Conservation (phyloP, 257 asterid species). For the Jacaranda mimosifolia region DNA sequence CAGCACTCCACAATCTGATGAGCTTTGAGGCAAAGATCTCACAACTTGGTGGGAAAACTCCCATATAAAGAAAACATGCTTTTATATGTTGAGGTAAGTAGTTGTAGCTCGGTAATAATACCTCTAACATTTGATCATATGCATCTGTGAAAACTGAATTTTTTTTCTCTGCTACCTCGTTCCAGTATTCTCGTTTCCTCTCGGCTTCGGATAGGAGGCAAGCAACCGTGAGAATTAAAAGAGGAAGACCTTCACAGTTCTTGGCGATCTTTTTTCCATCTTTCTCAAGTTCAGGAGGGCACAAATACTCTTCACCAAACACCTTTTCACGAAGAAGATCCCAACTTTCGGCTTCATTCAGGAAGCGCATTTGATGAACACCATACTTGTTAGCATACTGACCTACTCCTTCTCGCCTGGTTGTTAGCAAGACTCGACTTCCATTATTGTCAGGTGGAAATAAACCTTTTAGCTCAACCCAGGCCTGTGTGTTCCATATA, state of each 20-base stretch:
- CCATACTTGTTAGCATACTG: rapidly evolving
- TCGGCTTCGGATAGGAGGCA: conserved; percentile 8
- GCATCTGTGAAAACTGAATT: conserved; percentile 1
- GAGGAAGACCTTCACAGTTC: conserved; percentile 39
- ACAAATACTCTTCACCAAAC: neutral
- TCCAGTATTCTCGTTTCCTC: conserved; percentile 26
- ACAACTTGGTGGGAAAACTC: conserved; percentile 25
- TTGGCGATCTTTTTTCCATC: conserved; percentile 31
- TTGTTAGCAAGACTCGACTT: conserved; percentile 17
- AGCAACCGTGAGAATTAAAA: conserved; percentile 25
- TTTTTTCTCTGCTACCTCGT: conserved; percentile 4
- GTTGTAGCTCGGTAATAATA: conserved; percentile 30
- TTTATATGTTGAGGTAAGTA: conserved; percentile 32
- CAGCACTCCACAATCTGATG: conserved; percentile 10
- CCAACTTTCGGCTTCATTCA: conserved; percentile 26
- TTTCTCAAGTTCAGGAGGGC: conserved; percentile 22
- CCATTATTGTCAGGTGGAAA: neutral
- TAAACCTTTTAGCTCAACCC: neutral
- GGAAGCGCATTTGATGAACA: neutral
- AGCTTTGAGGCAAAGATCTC: conserved; percentile 21
- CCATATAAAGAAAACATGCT: conserved; percentile 36
- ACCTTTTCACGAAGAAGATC: conserved; percentile 13
- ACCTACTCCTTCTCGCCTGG: neutral
- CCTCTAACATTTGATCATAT: conserved; percentile 21
- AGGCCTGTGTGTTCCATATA: neutral